Conservation (phyloP, 208 protist species). For the Wallacemonas rigidus region DNA sequence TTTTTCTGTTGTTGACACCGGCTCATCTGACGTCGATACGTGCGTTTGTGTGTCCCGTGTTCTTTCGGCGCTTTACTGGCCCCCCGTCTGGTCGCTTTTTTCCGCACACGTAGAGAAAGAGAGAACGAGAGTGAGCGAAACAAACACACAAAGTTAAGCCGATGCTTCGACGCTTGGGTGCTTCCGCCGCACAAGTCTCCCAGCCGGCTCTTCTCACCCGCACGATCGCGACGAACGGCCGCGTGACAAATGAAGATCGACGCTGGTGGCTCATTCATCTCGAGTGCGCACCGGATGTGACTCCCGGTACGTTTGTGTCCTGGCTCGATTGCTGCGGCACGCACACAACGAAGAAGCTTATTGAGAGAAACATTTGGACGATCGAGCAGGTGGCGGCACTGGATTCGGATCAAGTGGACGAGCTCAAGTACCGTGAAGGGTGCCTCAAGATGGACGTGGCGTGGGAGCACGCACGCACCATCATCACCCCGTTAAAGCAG, state of each 20-base stretch:
- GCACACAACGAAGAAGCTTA: constrained; percentile 91
- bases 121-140: background rate
- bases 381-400: constrained; percentile 87
- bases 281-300: constrained; percentile 84
- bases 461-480: constrained; percentile 89
- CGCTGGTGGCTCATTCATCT: constrained; percentile 90
- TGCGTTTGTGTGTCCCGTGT: background rate
- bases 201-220: constrained; percentile 9
- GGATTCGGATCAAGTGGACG: constrained; percentile 84
- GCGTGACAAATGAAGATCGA: constrained; percentile 86
- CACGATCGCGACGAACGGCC: constrained; percentile 59
- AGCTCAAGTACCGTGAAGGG: constrained; percentile 88
- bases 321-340: constrained; percentile 89
- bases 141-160: background rate
- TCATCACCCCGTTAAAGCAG: constrained; percentile 72
- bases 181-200: background rate
- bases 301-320: constrained; percentile 79
- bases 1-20: background rate
- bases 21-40: background rate
- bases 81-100: no score
- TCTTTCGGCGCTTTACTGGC: no score
- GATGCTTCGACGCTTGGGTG: background rate
- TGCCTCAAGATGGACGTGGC: constrained; percentile 89
- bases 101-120: no score
- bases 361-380: constrained; percentile 90